phyloP scores from a whole-genome alignment of 441 rosid species.

The Adansonia rubrostipa region DNA sequence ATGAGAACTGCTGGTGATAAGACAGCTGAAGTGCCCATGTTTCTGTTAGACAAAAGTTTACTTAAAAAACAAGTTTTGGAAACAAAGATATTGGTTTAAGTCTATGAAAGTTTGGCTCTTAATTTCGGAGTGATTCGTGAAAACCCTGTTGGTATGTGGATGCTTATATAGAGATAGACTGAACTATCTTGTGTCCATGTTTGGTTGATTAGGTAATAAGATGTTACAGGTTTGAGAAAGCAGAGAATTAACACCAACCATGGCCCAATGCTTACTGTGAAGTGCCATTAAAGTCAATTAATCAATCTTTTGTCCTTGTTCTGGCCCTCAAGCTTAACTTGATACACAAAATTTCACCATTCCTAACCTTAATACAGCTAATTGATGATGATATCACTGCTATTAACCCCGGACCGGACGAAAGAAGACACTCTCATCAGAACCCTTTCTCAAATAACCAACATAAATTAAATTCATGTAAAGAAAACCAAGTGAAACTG shows the following conservation, averaged over 20 bases:
- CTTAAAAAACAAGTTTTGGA: neutral
- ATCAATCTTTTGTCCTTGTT: slow-evolving; percentile 14
- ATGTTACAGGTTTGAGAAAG: slow-evolving; percentile 18
- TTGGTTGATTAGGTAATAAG: slow-evolving; percentile 32
- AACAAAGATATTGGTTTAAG: neutral
- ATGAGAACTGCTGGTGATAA: slow-evolving; percentile 26
- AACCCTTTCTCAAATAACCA: neutral
- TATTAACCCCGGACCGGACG: too few relatives aligned
- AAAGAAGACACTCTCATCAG: neutral
- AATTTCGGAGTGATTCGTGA: slow-evolving; percentile 1
- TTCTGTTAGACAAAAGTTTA: neutral
- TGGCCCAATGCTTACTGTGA: slow-evolving; percentile 28
- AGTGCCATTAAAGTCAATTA: slow-evolving; percentile 46
- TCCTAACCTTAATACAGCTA: neutral
- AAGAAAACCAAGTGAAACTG: neutral
- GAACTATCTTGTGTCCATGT: neutral
- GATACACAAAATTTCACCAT: neutral
- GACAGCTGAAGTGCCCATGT: slow-evolving; percentile 32
- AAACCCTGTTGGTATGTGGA: neutral
- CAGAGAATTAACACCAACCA: slow-evolving; percentile 29
- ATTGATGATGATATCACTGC: neutral
- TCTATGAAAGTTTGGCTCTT: neutral
- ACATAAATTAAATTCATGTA: neutral
- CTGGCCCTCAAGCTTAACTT: neutral
- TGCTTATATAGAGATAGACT: slow-evolving; percentile 35